Percentiles rank a stretch among this genome's conserved stretches.
These are phyloP conservation scores for Alternaria sp. DNA, from an alignment of 2,329 filamentous ascomycete genomes.

Conservation along the genomic window DNA sequence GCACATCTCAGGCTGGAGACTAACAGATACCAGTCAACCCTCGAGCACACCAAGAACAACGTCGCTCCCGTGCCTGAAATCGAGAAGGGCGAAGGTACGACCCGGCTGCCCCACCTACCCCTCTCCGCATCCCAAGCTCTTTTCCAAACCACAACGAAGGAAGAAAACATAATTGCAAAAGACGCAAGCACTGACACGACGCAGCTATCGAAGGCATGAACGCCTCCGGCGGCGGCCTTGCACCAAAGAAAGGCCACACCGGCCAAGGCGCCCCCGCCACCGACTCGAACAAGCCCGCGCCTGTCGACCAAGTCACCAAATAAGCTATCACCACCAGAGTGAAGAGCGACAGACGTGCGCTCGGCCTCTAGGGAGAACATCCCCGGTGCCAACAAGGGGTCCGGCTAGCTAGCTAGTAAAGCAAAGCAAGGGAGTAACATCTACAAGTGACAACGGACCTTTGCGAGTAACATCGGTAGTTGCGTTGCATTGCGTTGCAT, in stretches of 20 bases:
- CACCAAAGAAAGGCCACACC: constrained; percentile 16
- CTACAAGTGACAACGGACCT: neutral
- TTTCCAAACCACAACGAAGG: neutral
- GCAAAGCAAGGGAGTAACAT: neutral
- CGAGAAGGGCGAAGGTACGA: constrained; percentile 49
- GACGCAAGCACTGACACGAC: neutral
- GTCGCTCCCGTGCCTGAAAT: constrained; percentile 47
- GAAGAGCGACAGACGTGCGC: neutral
- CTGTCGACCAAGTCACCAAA: constrained; percentile 30
- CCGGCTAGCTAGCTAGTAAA: neutral
- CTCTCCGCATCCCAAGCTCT: neutral
- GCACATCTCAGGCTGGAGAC: neutral
- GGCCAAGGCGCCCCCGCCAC: constrained; percentile 20
- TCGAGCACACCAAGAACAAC: constrained; percentile 49
- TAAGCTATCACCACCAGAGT: constrained; percentile 1
- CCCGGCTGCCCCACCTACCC: neutral
- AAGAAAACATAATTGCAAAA: neutral
- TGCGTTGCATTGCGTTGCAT: neutral
- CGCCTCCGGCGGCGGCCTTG: constrained; percentile 43
- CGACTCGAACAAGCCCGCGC: constrained; percentile 29
- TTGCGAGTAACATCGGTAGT: neutral
- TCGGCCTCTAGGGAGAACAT: constrained; percentile 1
- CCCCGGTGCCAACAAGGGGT: neutral
- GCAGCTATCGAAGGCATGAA: constrained; percentile 43
- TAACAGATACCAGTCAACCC: constrained; percentile 24